Conservation (phyloP, 78 protist genomes). For the Anaeramoeba ignava region DNA sequence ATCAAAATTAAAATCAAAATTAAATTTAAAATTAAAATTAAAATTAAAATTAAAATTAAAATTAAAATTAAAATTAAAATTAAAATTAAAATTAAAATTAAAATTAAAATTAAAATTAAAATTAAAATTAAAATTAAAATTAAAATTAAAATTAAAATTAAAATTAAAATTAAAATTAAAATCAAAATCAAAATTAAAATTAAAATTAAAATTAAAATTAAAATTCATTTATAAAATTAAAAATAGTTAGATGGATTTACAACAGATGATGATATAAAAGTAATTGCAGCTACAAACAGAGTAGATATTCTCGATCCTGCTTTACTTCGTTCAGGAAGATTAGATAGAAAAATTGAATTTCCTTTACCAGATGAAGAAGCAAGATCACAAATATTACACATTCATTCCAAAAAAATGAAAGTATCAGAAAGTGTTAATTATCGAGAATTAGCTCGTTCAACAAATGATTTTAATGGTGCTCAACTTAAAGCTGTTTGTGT, state of each 20-base stretch:
- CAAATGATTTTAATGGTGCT: conserved; percentile 98
- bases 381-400: conserved; percentile 78
- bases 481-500: conserved; percentile 98
- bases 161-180: too few species aligned
- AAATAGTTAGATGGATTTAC: conserved; percentile 96
- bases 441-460: conserved; percentile 91
- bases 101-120: too few species aligned
- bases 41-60: too few species aligned
- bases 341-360: conserved; percentile 86
- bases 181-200: too few species aligned
- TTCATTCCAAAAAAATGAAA: conserved; percentile 92
- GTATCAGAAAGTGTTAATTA: conserved; percentile 66
- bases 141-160: too few species aligned
- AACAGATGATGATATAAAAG: conserved; percentile 73
- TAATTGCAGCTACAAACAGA: conserved; percentile 98
- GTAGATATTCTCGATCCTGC: conserved; percentile 99
- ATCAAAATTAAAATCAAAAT: too few species aligned
- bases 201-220: too few species aligned
- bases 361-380: conserved; percentile 96
- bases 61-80: too few species aligned
- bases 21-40: too few species aligned
- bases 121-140: too few species aligned
- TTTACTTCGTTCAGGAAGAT: conserved; percentile 88
- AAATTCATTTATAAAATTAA: too few species aligned
- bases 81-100: too few species aligned